These are phyloP conservation scores for Chenopodium quinoa DNA, from an alignment of 148 eudicot species.

Conservation along the genomic window DNA sequence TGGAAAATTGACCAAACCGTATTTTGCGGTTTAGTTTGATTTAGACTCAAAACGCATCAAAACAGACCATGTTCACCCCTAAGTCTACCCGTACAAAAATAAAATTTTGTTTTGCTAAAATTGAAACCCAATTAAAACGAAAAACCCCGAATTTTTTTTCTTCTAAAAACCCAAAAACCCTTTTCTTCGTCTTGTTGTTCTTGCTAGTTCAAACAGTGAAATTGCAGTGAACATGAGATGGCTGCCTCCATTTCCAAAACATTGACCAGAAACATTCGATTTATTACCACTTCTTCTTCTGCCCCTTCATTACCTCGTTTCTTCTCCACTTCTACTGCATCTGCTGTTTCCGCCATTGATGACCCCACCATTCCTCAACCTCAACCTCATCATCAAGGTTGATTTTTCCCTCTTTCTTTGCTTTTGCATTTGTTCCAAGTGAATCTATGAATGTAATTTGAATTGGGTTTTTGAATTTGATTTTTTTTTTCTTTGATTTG, in stretches of 20 bases:
- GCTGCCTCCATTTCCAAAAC: constrained; percentile 34
- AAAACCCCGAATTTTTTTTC: too few relatives aligned
- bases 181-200: too few relatives aligned
- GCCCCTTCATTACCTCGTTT: constrained; percentile 24
- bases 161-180: not conserved
- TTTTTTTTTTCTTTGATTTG: not conserved
- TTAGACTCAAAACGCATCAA: too few relatives aligned
- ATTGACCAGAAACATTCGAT: constrained; percentile 10
- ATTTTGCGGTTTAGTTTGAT: too few relatives aligned
- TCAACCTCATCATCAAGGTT: constrained; percentile 46
- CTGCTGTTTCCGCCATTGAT: constrained; percentile 32
- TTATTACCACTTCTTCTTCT: constrained; percentile 6
- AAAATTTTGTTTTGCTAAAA: too few relatives aligned
- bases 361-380: constrained; percentile 31
- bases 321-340: constrained; percentile 31
- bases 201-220: too few relatives aligned
- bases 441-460: not conserved
- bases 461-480: not conserved
- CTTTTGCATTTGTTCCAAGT: not conserved
- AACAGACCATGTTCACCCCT: too few relatives aligned
- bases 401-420: too few relatives aligned
- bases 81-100: too few relatives aligned
- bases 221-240: constrained; percentile 27
- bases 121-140: too few relatives aligned
- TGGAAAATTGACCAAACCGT: too few relatives aligned